Base-by-base conservation (phyloP, 371 early-diverging fungal genomes). In the Haplosporangium sp. region DNA sequence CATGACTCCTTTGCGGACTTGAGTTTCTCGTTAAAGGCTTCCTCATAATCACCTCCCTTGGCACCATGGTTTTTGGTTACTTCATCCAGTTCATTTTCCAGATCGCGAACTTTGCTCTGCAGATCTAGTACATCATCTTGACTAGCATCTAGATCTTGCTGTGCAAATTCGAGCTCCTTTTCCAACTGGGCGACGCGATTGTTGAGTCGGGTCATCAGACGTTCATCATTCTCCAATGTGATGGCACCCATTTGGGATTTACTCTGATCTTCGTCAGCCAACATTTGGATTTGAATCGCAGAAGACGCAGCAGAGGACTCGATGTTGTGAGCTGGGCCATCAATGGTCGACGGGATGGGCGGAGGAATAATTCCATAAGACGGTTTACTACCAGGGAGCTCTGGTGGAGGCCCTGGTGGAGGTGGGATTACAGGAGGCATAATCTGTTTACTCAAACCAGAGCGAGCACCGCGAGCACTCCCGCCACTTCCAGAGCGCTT, bases 91-190 rank as follows among this genome's bases (percentile, higher is more conserved):
- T 72, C 82, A 2, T 52, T 52, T 59, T 81, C 82, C 59, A 81
- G 52, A 35, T 75, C 82, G 9, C 53, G 75, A n/a, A 81, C 66
- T 66, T 74, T 74, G 60, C 59, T 75, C 44, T 72, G 75, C 17
- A 75, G 63, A 9, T 69, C 63, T 6, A 57, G 7, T 0, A 63
- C 47, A n/a, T 81, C 82, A 34, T 81, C 82, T 44, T 68, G 68
- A 8, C 72, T 74, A 6, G 56, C 59, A 3, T 81, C 82, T 1
- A 81, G 55, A 60, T 81, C 82, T n/a, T 75, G 82, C 8, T 75
- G 82, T 15, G 76, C 76, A 72, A 72, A 74, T 11, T 75, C 72
- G 10, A 81, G 76, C n/a, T 81, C 82, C 45, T 65, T 68, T 59
- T 81, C 82, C 20, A 81, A 55, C 61, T 81, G 82, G 0, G 72